Percentiles rank a stretch among this genome's conserved stretches.
phyloP scores from a whole-genome alignment of 2,329 filamentous ascomycete species.

The Aureobasidium uvarum region DNA sequence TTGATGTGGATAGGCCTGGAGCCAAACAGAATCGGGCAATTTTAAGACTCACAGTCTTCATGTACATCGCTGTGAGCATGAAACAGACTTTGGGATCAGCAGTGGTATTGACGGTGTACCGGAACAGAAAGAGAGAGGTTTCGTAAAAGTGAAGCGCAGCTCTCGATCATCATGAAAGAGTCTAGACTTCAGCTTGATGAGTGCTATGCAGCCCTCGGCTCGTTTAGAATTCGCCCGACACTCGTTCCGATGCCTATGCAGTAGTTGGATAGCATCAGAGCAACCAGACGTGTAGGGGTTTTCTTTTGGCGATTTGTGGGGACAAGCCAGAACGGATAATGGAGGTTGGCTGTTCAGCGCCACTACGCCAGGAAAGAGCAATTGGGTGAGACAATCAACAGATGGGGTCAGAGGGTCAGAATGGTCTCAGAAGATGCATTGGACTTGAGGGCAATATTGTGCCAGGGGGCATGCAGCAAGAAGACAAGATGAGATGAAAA shows the following conservation, averaged over 20 bases:
- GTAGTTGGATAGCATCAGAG: background rate
- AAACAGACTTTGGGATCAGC: background rate
- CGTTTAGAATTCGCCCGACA: background rate
- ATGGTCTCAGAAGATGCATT: background rate
- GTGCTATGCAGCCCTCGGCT: background rate
- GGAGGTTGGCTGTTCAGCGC: conserved; percentile 1
- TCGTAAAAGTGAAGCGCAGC: background rate
- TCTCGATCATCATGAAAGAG: background rate
- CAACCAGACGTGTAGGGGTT: background rate
- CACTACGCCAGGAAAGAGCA: background rate
- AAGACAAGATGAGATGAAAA: background rate
- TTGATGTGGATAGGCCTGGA: background rate
- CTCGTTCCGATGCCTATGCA: background rate
- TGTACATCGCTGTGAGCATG: background rate
- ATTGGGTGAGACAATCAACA: background rate
- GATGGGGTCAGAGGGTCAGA: background rate
- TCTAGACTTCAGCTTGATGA: background rate
- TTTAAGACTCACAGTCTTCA: background rate
- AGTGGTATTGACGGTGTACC: background rate
- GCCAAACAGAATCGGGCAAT: background rate
- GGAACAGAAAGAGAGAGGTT: background rate
- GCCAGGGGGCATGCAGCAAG: background rate
- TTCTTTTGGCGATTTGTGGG: background rate
- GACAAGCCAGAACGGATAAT: background rate
- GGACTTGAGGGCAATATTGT: background rate